Percentiles rank a stretch among this genome's conserved stretches.
phyloP scores from a whole-genome alignment of 2,329 filamentous ascomycete genomes.

The Blastomyces silverae region DNA sequence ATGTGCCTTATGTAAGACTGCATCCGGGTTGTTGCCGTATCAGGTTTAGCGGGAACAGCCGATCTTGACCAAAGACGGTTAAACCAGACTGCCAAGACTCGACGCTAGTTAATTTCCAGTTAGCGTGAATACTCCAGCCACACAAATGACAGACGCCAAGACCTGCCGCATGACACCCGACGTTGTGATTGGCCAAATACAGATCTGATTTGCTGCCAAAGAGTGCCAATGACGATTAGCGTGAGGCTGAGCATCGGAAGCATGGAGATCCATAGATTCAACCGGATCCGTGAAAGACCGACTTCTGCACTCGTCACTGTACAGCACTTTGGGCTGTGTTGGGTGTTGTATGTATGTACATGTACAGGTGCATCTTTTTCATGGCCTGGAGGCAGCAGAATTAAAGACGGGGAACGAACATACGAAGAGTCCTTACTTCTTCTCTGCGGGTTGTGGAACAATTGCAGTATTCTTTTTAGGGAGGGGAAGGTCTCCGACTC shows the following conservation, averaged over 20 bases:
- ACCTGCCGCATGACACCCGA: background rate
- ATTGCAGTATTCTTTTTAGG: no score
- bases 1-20: constrained; percentile 4
- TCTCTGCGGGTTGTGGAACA: no score
- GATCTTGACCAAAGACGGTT: background rate
- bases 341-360: no score
- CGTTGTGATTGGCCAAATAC: background rate
- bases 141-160: background rate
- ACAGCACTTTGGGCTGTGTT: no score
- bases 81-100: background rate
- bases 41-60: background rate
- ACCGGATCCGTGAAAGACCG: no score
- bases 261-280: no score
- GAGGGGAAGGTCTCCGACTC: no score
- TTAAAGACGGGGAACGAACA: no score
- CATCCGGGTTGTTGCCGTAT: background rate
- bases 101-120: background rate
- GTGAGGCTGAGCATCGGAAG: background rate
- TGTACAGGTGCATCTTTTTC: no score
- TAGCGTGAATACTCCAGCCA: background rate
- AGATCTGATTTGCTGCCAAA: background rate
- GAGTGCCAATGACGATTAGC: constrained; percentile 6
- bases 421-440: no score
- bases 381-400: no score
- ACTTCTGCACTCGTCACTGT: no score